A percentile compares a stretch with the other conserved stretches of the same genome.
phyloP scores from a whole-genome alignment of 2,329 filamentous ascomycete species.

The Beauveria scarabaeidicola region DNA sequence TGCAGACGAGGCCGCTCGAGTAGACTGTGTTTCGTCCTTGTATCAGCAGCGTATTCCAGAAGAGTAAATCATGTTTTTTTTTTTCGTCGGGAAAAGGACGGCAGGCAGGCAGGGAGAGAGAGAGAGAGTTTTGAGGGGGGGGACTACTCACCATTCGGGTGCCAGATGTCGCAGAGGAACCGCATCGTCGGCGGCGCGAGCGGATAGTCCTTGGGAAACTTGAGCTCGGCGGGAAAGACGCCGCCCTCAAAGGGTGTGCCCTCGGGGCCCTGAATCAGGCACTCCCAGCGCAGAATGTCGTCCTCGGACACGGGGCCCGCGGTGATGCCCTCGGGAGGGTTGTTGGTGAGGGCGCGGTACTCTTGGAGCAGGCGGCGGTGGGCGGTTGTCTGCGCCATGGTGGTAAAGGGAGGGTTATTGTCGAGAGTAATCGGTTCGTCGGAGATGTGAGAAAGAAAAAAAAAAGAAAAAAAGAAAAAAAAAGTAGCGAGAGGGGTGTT shows the following conservation, averaged over 20 bases:
- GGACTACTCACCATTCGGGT: slow-evolving; percentile 74
- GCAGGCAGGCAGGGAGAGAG: not conserved
- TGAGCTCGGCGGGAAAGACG: slow-evolving; percentile 88
- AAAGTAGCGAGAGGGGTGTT: no score
- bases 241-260: slow-evolving; percentile 95
- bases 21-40: slow-evolving; percentile 54
- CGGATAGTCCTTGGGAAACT: slow-evolving; percentile 95
- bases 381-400: slow-evolving; percentile 53
- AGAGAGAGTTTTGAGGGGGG: slow-evolving; percentile 3
- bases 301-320: slow-evolving; percentile 90
- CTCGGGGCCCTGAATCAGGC: slow-evolving; percentile 88
- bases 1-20: slow-evolving; percentile 84
- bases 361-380: slow-evolving; percentile 86
- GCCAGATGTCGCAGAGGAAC: slow-evolving; percentile 89
- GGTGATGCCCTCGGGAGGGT: slow-evolving; percentile 95
- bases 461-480: no score
- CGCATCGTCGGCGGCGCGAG: slow-evolving; percentile 92
- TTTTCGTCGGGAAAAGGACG: not conserved
- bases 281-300: slow-evolving; percentile 94
- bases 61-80: not conserved
- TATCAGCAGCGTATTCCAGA: no score
- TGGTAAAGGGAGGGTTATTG: not conserved
- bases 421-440: not conserved
- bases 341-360: slow-evolving; percentile 88
- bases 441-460: no score